Percentiles rank a stretch among this genome's conserved stretches.
These are phyloP conservation scores for Phytophthora syringae DNA, from an alignment of 352 stramenopile genomes.

Conservation along the genomic window DNA sequence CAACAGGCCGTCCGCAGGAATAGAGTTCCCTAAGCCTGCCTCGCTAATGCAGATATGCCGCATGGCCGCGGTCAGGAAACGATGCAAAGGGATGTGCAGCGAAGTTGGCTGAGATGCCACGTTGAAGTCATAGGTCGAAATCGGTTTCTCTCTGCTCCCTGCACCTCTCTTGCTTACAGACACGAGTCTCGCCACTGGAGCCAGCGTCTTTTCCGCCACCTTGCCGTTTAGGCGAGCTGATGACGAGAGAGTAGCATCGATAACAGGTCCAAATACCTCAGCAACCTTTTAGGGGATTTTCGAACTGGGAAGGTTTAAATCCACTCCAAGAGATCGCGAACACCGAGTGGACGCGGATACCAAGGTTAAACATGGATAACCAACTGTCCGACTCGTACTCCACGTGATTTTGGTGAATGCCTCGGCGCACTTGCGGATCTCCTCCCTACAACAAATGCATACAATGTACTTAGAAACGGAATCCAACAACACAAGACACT, in stretches of 20 bases:
- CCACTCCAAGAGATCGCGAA: constrained; percentile 84
- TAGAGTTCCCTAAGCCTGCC: constrained; percentile 51
- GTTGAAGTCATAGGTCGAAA: constrained; percentile 70
- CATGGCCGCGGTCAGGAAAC: constrained; percentile 77
- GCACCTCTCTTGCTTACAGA: constrained; percentile 15
- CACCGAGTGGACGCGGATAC: constrained; percentile 86
- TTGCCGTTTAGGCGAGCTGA: constrained; percentile 62
- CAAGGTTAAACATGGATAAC: constrained; percentile 90
- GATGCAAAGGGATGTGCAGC: constrained; percentile 84
- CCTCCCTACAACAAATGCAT: constrained; percentile 56
- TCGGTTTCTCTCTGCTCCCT: constrained; percentile 26
- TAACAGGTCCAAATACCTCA: constrained; percentile 59
- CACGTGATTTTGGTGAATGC: constrained; percentile 79
- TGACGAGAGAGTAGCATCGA: constrained; percentile 46
- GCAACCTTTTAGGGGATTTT: constrained; percentile 39
- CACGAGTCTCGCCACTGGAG: constrained; percentile 41
- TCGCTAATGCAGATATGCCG: constrained; percentile 72
- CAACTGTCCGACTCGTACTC: constrained; percentile 91
- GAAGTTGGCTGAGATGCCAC: constrained; percentile 66
- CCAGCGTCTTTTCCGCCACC: constrained; percentile 56
- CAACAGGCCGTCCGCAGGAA: constrained; percentile 58
- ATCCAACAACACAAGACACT: background rate
- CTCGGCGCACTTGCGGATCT: constrained; percentile 73
- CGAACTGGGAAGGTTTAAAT: constrained; percentile 52
- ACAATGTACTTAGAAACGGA: constrained; percentile 13